Conservation (phyloP, 2,329 filamentous ascomycete species). For the Epichloe gansuensis region DNA sequence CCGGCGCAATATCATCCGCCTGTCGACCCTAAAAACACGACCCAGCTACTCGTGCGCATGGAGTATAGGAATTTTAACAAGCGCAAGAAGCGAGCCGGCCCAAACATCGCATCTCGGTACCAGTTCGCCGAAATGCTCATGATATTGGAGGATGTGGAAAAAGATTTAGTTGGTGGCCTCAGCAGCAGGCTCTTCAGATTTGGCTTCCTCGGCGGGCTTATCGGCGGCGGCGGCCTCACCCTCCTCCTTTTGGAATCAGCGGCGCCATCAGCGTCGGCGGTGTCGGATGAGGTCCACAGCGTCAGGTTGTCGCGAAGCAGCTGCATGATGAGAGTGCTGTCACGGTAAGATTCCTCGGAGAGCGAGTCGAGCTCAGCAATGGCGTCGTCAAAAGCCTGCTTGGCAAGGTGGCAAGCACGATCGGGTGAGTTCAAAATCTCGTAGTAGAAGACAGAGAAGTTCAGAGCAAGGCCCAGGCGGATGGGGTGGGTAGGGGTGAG, state of each 20-base stretch:
- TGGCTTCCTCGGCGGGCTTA: conserved; percentile 30
- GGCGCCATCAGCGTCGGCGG: conserved; percentile 59
- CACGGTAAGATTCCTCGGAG: conserved; percentile 95
- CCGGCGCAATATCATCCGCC: conserved; percentile 21
- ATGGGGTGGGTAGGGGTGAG: conserved; percentile 96
- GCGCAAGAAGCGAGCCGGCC: conserved; percentile 10
- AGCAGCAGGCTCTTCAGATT: conserved; percentile 31
- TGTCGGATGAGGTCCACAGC: conserved; percentile 93
- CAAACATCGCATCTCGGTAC: conserved; percentile 23
- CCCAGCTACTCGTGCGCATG: conserved; percentile 13
- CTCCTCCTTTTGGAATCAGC: conserved; percentile 50
- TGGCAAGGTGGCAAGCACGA: conserved; percentile 94
- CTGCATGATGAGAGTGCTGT: conserved; percentile 99
- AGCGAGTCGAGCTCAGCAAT: conserved; percentile 97
- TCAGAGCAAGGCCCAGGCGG: conserved; percentile 90
- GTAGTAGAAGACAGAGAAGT: conserved; percentile 99
- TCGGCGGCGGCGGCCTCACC: conserved; percentile 25
- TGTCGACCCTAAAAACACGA: conserved; percentile 21
- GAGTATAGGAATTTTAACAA: conserved; percentile 6
- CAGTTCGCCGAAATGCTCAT: conserved; percentile 24
- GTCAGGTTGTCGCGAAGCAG: conserved; percentile 96
- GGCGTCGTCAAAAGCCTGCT: conserved; percentile 97
- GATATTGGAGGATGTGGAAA: conserved; percentile 21
- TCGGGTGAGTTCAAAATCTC: conserved; percentile 98
- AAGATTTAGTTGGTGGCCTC: conserved; percentile 41